phyloP scores from a whole-genome alignment of 306 rosid genomes.

The Pterocarpus santalinus region DNA sequence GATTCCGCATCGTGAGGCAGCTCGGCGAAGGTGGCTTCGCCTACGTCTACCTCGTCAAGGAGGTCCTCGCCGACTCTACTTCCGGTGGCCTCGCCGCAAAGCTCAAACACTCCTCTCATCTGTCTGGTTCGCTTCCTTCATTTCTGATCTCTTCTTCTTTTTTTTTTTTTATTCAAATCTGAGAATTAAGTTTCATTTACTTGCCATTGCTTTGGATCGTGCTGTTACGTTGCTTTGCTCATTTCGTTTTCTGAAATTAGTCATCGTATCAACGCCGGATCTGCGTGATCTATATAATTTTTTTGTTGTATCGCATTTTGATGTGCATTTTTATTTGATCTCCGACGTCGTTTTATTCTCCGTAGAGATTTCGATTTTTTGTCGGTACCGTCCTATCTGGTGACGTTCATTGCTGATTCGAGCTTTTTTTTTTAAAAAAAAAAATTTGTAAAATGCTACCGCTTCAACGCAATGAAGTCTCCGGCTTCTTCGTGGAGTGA shows the following conservation, averaged over 20 bases:
- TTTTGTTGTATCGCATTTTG: background rate
- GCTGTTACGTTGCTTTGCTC: background rate
- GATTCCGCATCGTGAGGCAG: slow-evolving; percentile 89
- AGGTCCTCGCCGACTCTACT: slow-evolving; percentile 63
- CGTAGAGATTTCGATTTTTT: background rate
- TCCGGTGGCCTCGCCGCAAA: slow-evolving; percentile 67
- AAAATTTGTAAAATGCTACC: slow-evolving; percentile 4
- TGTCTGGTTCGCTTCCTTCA: slow-evolving; percentile 69
- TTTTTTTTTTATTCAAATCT: background rate
- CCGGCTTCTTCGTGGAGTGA: background rate
- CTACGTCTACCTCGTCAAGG: slow-evolving; percentile 85
- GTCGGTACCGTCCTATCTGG: slow-evolving; percentile 26
- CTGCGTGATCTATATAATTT: slow-evolving; percentile 34
- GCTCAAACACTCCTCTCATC: slow-evolving; percentile 78
- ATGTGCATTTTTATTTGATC: slow-evolving; percentile 9
- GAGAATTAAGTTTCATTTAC: background rate
- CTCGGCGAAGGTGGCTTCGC: slow-evolving; percentile 99
- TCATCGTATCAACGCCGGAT: slow-evolving; percentile 38
- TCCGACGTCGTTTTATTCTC: background rate
- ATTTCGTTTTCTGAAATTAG: background rate
- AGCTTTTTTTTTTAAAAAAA: slow-evolving; percentile 10
- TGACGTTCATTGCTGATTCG: slow-evolving; percentile 26
- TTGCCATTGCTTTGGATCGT: background rate
- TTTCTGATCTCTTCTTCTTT: background rate
- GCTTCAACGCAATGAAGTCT: background rate